Percentiles rank a stretch among this genome's conserved stretches.
Conservation (phyloP, 768 basidiomycete genomes). For the Kwoniella sp. region DNA sequence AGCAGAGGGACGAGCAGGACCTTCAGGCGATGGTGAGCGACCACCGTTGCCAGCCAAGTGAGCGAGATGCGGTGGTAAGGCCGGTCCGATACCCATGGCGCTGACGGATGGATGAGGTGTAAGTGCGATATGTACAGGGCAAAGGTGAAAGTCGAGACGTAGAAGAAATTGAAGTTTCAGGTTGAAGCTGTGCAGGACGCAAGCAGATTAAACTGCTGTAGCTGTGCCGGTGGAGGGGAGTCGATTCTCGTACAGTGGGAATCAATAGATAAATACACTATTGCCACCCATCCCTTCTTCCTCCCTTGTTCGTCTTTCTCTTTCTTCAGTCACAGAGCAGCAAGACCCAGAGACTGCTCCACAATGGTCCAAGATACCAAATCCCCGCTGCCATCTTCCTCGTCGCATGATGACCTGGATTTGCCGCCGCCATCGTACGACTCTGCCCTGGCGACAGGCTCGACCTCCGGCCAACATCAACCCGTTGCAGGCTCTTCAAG, state of each 20-base stretch:
- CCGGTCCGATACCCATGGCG: slow-evolving; percentile 54
- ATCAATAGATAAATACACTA: not conserved
- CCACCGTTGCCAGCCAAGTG: slow-evolving; percentile 29
- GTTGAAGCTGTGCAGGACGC: slow-evolving; percentile 2
- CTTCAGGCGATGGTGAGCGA: slow-evolving; percentile 23
- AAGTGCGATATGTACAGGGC: not conserved
- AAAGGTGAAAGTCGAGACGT: not conserved
- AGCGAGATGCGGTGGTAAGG: slow-evolving; percentile 56
- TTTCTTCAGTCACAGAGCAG: not conserved
- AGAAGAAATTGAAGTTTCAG: not conserved
- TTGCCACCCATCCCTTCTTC: slow-evolving; percentile 7
- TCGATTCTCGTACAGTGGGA: not conserved
- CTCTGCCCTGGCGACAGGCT: slow-evolving; percentile 9
- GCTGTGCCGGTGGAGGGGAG: not conserved
- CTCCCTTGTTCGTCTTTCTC: not conserved
- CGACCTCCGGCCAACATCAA: slow-evolving; percentile 8
- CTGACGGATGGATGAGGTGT: not conserved
- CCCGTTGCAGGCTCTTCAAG: not conserved
- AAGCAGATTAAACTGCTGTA: not conserved
- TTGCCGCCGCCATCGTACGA: slow-evolving; percentile 28
- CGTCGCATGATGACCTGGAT: slow-evolving; percentile 11
- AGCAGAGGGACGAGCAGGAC: slow-evolving; percentile 25
- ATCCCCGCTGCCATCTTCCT: not conserved
- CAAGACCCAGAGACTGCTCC: not conserved
- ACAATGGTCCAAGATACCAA: slow-evolving; percentile 23